phyloP scores from a whole-genome alignment of 371 early-diverging fungal species.

The Mortierella sp. region DNA sequence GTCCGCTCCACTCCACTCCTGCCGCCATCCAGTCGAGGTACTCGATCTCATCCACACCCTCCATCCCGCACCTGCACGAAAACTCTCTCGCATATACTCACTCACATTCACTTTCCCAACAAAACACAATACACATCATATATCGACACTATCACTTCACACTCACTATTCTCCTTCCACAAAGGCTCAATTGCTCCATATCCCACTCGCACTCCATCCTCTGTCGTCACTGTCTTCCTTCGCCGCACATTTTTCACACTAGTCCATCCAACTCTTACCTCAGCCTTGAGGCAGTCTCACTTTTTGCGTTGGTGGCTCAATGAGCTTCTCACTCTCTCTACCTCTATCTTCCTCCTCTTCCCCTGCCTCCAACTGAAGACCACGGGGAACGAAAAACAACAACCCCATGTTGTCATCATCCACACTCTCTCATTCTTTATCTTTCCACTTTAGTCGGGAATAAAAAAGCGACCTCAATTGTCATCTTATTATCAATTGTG shows the following conservation, averaged over 20 bases:
- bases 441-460: background rate
- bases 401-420: background rate
- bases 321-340: background rate
- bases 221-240: background rate
- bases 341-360: background rate
- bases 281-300: background rate
- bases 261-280: too few species aligned
- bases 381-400: conserved; percentile 9
- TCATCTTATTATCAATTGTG: background rate
- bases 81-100: background rate
- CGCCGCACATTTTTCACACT: background rate
- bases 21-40: conserved; percentile 9
- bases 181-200: background rate
- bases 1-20: conserved; percentile 9
- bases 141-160: background rate
- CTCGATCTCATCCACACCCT: conserved; percentile 3
- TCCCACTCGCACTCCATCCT: background rate
- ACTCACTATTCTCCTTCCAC: background rate
- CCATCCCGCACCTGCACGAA: background rate
- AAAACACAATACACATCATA: background rate
- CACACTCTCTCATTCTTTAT: background rate
- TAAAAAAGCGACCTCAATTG: background rate
- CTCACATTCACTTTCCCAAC: background rate
- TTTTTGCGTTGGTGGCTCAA: background rate
- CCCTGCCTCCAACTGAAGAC: background rate